Conservation (phyloP, 179 eudicot species). For the Silene coronaria region DNA sequence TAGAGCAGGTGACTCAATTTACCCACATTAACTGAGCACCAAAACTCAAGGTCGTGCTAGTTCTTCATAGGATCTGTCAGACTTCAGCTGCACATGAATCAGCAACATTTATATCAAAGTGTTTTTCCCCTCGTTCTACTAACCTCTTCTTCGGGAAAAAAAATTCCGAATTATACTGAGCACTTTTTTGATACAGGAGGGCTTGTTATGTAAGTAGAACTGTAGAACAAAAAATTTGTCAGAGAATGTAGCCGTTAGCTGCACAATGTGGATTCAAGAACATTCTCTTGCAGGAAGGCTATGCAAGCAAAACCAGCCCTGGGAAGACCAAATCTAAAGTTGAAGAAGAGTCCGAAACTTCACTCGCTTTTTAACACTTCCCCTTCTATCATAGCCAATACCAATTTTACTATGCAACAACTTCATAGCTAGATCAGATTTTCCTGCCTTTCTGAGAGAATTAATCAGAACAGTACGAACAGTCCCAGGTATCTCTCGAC, state of each 20-base stretch:
- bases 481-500: constrained; percentile 86
- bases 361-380: constrained; percentile 75
- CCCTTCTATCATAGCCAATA: constrained; percentile 84
- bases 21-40: background rate
- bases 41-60: background rate
- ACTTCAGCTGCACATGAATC: no score
- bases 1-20: background rate
- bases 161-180: background rate
- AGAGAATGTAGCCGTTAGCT: background rate
- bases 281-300: background rate
- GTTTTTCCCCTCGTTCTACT: no score
- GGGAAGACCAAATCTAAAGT: constrained; percentile 28
- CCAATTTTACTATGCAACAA: constrained; percentile 94
- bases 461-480: constrained; percentile 77
- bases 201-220: no score
- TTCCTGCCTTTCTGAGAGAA: constrained; percentile 84
- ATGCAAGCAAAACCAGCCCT: background rate
- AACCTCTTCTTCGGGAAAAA: no score
- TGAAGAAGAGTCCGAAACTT: constrained; percentile 62
- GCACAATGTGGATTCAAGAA: background rate
- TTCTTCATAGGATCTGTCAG: no score
- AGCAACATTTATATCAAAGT: no score
- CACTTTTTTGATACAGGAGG: background rate
- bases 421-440: constrained; percentile 75
- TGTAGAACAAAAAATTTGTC: no score